phyloP scores from a whole-genome alignment of 1,139 yeast species.

The Scheffersomyces cryptocercus region DNA sequence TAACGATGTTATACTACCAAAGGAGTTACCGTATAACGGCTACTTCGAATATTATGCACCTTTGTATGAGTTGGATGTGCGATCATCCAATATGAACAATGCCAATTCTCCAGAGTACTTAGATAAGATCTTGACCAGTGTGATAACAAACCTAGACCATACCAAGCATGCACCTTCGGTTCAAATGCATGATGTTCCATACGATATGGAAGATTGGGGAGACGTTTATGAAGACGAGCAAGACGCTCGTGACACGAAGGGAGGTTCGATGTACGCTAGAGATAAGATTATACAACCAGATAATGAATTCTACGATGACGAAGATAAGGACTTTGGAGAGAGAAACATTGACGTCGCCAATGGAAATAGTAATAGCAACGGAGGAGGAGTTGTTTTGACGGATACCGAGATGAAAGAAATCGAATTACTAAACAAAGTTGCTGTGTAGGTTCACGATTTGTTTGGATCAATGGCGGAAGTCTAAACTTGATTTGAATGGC shows the following conservation, averaged over 20 bases:
- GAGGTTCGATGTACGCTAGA: conserved; percentile 84
- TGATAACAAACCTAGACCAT: conserved; percentile 75
- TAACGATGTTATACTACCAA: conserved; percentile 73
- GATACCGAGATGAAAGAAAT: conserved; percentile 42
- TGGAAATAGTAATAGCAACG: neutral
- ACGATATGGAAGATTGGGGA: conserved; percentile 76
- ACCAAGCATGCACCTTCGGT: conserved; percentile 96
- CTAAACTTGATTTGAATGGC: no score
- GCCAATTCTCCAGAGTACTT: conserved; percentile 93
- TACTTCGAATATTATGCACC: conserved; percentile 97
- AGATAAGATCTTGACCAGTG: conserved; percentile 78
- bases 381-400: conserved; percentile 17
- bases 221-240: conserved; percentile 78
- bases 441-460: no score
- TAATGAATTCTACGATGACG: conserved; percentile 67
- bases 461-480: no score
- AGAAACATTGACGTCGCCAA: conserved; percentile 19
- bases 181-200: conserved; percentile 87
- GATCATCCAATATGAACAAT: conserved; percentile 95
- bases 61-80: conserved; percentile 86
- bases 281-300: conserved; percentile 68
- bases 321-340: conserved; percentile 50
- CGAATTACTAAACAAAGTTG: conserved; percentile 27
- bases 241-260: conserved; percentile 81
- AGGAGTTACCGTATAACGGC: conserved; percentile 91